These are phyloP conservation scores for Vanrija sp. DNA, from an alignment of 1,284 basidiomycete species.

Conservation along the genomic window DNA sequence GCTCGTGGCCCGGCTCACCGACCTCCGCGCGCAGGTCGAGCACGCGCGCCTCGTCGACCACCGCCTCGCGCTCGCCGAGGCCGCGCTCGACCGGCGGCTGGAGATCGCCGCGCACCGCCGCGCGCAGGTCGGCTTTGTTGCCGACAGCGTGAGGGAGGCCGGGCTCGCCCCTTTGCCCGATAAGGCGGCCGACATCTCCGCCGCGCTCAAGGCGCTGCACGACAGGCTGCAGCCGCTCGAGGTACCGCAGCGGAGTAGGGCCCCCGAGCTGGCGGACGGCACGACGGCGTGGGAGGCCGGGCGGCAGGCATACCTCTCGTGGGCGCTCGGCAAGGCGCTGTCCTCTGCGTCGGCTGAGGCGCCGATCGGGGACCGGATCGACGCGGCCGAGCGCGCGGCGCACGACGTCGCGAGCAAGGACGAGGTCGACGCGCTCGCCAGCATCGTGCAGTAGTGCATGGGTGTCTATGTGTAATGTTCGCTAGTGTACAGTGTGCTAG, in stretches of 20 bases:
- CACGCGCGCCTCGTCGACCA: slow-evolving; percentile 37
- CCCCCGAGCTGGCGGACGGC: neutral
- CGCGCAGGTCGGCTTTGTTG: slow-evolving; percentile 45
- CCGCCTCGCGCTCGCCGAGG: slow-evolving; percentile 38
- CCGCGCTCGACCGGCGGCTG: slow-evolving; percentile 35
- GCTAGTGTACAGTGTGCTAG: slow-evolving; percentile 14
- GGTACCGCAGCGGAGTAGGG: neutral
- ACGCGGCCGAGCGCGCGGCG: slow-evolving; percentile 16
- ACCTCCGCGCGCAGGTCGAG: slow-evolving; percentile 42
- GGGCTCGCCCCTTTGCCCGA: slow-evolving; percentile 36
- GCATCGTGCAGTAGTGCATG: slow-evolving; percentile 1
- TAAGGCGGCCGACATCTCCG: slow-evolving; percentile 22
- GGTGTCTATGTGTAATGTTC: neutral
- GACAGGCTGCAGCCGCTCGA: slow-evolving; percentile 29
- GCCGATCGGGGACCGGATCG: slow-evolving; percentile 12
- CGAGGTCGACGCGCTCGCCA: slow-evolving; percentile 18
- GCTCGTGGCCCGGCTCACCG: slow-evolving; percentile 31
- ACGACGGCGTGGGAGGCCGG: slow-evolving; percentile 42
- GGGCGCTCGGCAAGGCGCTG: slow-evolving; percentile 39
- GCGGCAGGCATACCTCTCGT: slow-evolving; percentile 46
- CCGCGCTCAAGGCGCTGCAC: slow-evolving; percentile 30
- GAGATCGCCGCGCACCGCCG: slow-evolving; percentile 38
- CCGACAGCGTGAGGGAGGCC: slow-evolving; percentile 28
- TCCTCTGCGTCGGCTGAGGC: slow-evolving; percentile 1
- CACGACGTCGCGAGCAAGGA: slow-evolving; percentile 19